Conservation (phyloP, 2,329 filamentous ascomycete species). For the Fusarium praegraminearum region DNA sequence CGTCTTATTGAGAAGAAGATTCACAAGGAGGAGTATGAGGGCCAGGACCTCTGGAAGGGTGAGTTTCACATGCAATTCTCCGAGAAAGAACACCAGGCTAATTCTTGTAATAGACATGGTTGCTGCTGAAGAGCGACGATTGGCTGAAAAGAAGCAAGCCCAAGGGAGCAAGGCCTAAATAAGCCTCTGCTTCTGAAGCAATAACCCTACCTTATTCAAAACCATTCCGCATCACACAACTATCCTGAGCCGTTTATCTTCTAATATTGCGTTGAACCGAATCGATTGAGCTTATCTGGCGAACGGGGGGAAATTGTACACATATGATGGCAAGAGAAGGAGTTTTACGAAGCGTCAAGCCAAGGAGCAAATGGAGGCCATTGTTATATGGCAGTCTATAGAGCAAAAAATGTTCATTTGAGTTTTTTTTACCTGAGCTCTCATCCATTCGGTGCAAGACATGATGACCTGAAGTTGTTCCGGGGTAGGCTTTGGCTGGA, state of each 20-base stretch:
- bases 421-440: conserved; percentile 19
- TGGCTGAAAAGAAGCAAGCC: conserved; percentile 57
- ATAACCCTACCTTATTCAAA: not conserved
- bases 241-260: conserved; percentile 11
- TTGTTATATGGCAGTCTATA: not conserved
- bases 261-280: conserved; percentile 20
- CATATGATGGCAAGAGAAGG: conserved; percentile 5
- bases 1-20: conserved; percentile 86
- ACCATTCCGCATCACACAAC: not conserved
- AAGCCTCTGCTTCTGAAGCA: not conserved
- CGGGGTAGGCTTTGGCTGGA: not conserved
- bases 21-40: conserved; percentile 87
- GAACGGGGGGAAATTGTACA: conserved; percentile 14
- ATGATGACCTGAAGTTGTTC: conserved; percentile 5
- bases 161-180: conserved; percentile 41
- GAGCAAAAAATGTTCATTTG: conserved; percentile 1
- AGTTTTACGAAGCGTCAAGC: conserved; percentile 7
- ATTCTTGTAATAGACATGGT: conserved; percentile 75
- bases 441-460: not conserved
- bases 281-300: conserved; percentile 4
- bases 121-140: conserved; percentile 77
- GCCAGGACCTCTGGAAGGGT: conserved; percentile 95
- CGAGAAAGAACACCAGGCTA: conserved; percentile 7
- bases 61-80: conserved; percentile 47
- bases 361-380: not conserved